Evolutionary conservation across 305 asterid genomes (phyloP), one percentile per base, ranked within the genome.

Genomic region (Caryopteris hybrid): DNA sequence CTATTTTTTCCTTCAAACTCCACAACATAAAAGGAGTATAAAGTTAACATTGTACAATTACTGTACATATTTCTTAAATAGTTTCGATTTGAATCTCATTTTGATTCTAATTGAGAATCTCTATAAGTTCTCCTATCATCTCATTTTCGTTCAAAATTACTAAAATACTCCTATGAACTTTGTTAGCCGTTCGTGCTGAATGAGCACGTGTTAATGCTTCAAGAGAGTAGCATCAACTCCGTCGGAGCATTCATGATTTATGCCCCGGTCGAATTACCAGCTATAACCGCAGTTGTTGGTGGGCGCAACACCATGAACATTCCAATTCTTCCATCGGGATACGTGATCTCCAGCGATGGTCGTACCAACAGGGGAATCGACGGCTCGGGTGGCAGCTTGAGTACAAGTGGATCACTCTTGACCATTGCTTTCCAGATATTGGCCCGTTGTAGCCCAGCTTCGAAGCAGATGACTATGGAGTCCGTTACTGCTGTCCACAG

Each of bases 251-350:
- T 51, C 20, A 6, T 90, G 5, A 56, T 88, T 6, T 84, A 88
- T n/a, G 83, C 87, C 1, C 85, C 90, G 0, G 63, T 85, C 8
- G 79, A 78, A 10, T 39, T 78, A 10, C 25, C 70, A 18, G 33
- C 78, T 0, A 13, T 86, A 27, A 47, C 56, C 0, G 27, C 76
- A 1, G 74, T 78, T 11, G 61, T 88, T 1, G 60, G 54, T 1
- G 88, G 88, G 2, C 77, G 36, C 11, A 88, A 88, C 68, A 64
- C 61, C 0, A n/a, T 48, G 2, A 66, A 23, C 20, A 53, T 78
- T 25, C 76, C 84, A 0, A 77, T 86, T 61, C 83, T 83, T 11
- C 97, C 95, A 12, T 88, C 94, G 0, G 95, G 97, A 9, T 83
- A 74, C 14, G 47, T 84, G 29, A 84, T 90, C 66, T 81, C 94